A percentile compares a stretch with the other conserved stretches of the same genome.
phyloP scores from a whole-genome alignment of 164 flowering plant species.

The Berberis thunbergii region DNA sequence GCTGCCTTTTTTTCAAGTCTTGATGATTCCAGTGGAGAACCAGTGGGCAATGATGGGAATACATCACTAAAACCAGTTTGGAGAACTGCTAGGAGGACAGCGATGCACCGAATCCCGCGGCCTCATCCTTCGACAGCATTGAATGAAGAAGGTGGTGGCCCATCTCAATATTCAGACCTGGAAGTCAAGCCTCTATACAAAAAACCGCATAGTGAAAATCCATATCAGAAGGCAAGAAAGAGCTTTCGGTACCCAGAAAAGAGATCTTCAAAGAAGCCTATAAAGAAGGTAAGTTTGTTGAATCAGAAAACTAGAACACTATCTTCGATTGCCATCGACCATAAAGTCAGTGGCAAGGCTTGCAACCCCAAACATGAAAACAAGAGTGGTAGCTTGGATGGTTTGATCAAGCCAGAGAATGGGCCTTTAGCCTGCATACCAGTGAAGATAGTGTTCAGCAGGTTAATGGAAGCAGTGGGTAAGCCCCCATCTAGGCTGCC shows the following conservation, averaged over 20 bases:
- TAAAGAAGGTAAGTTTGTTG: constrained; percentile 43
- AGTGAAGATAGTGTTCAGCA: constrained; percentile 77
- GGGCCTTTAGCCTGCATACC: constrained; percentile 75
- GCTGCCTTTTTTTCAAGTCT: constrained; percentile 26
- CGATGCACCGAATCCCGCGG: constrained; percentile 66
- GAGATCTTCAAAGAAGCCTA: constrained; percentile 36
- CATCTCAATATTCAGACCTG: constrained; percentile 24
- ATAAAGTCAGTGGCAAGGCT: constrained; percentile 20
- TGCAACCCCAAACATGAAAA: constrained; percentile 12
- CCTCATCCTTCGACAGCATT: constrained; percentile 39
- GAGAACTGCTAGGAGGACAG: constrained; percentile 88
- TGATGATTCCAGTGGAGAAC: constrained; percentile 25
- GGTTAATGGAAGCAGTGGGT: constrained; percentile 79
- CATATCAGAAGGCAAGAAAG: constrained; percentile 22
- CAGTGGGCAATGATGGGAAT: constrained; percentile 29
- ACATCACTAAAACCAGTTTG: constrained; percentile 52
- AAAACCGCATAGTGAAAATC: constrained; percentile 22
- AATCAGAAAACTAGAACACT: constrained; percentile 73
- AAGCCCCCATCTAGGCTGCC: constrained; percentile 47
- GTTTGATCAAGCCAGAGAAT: constrained; percentile 37
- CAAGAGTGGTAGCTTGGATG: constrained; percentile 21
- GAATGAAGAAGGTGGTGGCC: constrained; percentile 31
- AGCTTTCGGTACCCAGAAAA: constrained; percentile 24
- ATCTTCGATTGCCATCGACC: constrained; percentile 61
- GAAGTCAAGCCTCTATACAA: constrained; percentile 21